Percentiles rank a stretch among this genome's conserved stretches.
These are phyloP conservation scores for Starmerella apis DNA, from an alignment of 805 yeast species.

Conservation along the genomic window DNA sequence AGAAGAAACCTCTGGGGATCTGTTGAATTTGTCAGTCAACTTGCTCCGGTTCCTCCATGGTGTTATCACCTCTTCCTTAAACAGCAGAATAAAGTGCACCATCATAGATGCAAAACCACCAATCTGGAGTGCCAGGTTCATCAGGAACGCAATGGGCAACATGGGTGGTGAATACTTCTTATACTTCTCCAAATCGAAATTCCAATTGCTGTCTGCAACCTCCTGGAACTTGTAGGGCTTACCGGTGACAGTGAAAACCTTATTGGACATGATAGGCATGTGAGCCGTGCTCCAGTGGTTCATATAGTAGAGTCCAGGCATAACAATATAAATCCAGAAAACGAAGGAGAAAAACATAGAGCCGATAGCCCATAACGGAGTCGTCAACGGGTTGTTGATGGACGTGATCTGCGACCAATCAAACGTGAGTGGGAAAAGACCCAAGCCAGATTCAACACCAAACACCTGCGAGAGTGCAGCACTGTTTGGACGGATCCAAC, in stretches of 20 bases:
- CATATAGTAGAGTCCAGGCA: constrained; percentile 36
- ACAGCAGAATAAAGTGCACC: constrained; percentile 44
- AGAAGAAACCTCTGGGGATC: constrained; percentile 43
- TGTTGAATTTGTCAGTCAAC: constrained; percentile 43
- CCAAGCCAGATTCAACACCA: constrained; percentile 54
- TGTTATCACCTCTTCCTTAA: constrained; percentile 47
- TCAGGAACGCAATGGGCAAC: constrained; percentile 48
- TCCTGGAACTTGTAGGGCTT: constrained; percentile 41
- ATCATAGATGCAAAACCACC: constrained; percentile 56
- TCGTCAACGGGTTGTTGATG: constrained; percentile 45
- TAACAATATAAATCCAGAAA: constrained; percentile 39
- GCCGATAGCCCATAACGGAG: constrained; percentile 43
- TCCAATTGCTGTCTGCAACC: constrained; percentile 39
- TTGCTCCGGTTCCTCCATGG: constrained; percentile 26
- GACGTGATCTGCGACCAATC: constrained; percentile 62
- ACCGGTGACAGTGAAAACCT: constrained; percentile 44
- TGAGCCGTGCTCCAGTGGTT: constrained; percentile 51
- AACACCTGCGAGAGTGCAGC: constrained; percentile 55
- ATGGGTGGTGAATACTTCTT: constrained; percentile 54
- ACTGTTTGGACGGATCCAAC: constrained; percentile 53
- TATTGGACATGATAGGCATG: constrained; percentile 44
- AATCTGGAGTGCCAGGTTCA: constrained; percentile 51
- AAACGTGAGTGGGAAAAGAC: constrained; percentile 54
- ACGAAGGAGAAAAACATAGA: constrained; percentile 40
- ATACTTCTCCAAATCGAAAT: constrained; percentile 43